Base-by-base conservation (phyloP, 306 rosid species). In the Glycine tomentella region DNA sequence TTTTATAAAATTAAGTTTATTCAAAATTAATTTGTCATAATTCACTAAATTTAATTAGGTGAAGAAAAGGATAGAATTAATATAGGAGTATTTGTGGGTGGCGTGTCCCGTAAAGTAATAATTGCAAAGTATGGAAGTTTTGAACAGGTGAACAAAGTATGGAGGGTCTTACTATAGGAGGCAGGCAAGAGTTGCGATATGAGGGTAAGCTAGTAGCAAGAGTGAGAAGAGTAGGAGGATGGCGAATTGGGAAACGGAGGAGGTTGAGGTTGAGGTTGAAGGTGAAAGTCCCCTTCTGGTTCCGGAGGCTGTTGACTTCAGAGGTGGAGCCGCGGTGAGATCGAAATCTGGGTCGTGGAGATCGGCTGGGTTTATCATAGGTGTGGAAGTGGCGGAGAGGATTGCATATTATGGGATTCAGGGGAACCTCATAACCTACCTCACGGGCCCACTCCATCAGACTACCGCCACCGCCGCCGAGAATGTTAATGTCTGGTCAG, bases 301-400 rank as follows among this genome's bases (percentile, higher is more conserved):
- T 20, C 20, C 1, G 20, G 20, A 20, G 20, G 84, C 82, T 8
- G 86, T 84, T 33, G 91, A 86, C 81, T 52, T 66, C 80, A 83
- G 50, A 34, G 89, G 89, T 11, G 72, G 42, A 3, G 74, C 84
- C 0, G 77, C 44, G 3, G n/a, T 69, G n/a, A 78, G 89, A 78
- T 80, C 87, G 57, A 72, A 42, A 20, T 80, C 77, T 40, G 91
- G 90, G 11, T 69, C 86, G 0, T 90, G 94, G 94, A 55, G 64
- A 76, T 83, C 94, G 0, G 89, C 91, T 12, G 25, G 56, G 4
- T 86, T 82, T 9, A 78, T 90, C 17, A 88, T 86, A 42, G 83
- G 83, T 0, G 91, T 84, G 75, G 91, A 88, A 81, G 82, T 88
- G 42, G 87, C 88, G 2, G 94, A 88, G 90, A 88, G 88, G 80